Evolutionary conservation across 2,329 filamentous ascomycete genomes (phyloP).

Genomic region (Thermomyces lanuginosus): DNA sequence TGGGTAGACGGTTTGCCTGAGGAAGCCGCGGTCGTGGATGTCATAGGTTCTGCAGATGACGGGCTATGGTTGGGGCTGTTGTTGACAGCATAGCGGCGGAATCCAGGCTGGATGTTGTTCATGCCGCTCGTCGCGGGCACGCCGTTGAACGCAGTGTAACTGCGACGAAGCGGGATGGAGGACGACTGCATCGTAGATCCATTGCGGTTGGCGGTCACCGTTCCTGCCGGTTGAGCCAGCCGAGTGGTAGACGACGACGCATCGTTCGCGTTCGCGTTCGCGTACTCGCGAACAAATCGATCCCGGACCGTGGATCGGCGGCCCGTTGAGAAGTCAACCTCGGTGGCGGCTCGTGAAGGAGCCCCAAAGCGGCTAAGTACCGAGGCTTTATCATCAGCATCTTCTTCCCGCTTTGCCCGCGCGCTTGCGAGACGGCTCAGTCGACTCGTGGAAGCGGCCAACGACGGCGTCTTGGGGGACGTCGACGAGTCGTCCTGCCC

Average conservation of each 20-base stretch:
- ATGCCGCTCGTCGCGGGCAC: conserved; percentile 21
- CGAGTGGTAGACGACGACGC: conserved; percentile 10
- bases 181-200: conserved; percentile 18
- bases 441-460: conserved; percentile 18
- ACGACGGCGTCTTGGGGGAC: conserved; percentile 14
- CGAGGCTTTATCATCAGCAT: conserved; percentile 16
- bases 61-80: conserved; percentile 11
- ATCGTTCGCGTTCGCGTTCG: conserved; percentile 13
- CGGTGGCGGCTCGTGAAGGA: conserved; percentile 27
- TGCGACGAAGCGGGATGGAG: conserved; percentile 22
- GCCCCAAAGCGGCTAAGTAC: conserved; percentile 20
- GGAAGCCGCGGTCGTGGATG: conserved; percentile 10
- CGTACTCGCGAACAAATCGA: conserved; percentile 16
- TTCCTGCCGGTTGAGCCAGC: conserved; percentile 7
- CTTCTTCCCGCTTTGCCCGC: conserved; percentile 20
- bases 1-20: conserved; percentile 7
- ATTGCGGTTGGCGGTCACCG: conserved; percentile 11
- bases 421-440: conserved; percentile 26
- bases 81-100: conserved; percentile 26
- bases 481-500: conserved; percentile 13
- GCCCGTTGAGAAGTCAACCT: conserved; percentile 17
- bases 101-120: conserved; percentile 28
- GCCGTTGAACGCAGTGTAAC: conserved; percentile 14
- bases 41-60: conserved; percentile 10
- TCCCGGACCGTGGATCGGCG: conserved; percentile 19